phyloP scores from a whole-genome alignment of 306 rosid species.

The Acacia melanoxylon region DNA sequence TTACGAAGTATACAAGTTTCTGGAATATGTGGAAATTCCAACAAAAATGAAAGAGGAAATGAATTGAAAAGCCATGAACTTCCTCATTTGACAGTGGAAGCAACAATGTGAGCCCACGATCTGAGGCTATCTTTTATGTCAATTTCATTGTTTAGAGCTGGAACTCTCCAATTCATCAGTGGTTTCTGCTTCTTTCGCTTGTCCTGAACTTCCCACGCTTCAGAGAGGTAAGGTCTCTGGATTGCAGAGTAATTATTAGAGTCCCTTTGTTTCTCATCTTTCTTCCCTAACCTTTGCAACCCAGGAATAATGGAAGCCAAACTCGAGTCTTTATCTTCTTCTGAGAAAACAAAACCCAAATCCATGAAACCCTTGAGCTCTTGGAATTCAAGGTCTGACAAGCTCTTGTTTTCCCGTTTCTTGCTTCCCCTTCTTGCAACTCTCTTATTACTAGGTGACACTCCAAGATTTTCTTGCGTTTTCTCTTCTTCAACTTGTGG shows the following conservation, averaged over 20 bases:
- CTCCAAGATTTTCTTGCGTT: slow-evolving; percentile 17
- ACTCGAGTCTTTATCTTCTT: slow-evolving; percentile 70
- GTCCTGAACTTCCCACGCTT: slow-evolving; percentile 67
- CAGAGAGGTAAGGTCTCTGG: slow-evolving; percentile 88
- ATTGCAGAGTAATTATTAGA: slow-evolving; percentile 32
- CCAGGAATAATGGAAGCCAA: slow-evolving; percentile 88
- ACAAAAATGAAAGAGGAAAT: not conserved
- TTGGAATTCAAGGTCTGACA: slow-evolving; percentile 78
- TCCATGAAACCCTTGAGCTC: slow-evolving; percentile 92
- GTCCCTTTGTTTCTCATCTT: slow-evolving; percentile 26
- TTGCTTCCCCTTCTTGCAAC: slow-evolving; percentile 28
- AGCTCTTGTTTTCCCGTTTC: slow-evolving; percentile 66
- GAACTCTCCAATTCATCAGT: slow-evolving; percentile 66
- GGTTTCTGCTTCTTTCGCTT: slow-evolving; percentile 51
- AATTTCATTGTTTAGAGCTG: slow-evolving; percentile 51
- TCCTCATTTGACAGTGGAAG: slow-evolving; percentile 69
- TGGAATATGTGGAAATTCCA: slow-evolving; percentile 7
- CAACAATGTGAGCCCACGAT: slow-evolving; percentile 87
- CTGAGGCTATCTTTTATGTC: slow-evolving; percentile 71
- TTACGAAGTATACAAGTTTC: slow-evolving; percentile 11
- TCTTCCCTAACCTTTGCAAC: slow-evolving; percentile 71
- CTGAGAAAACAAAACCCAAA: slow-evolving; percentile 84
- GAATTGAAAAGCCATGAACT: slow-evolving; percentile 3
- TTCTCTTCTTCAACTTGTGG: slow-evolving; percentile 32
- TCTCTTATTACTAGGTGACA: slow-evolving; percentile 34